These are phyloP conservation scores for Phytophthora cryptogea DNA, from an alignment of 352 stramenopile species.

Conservation along the genomic window DNA sequence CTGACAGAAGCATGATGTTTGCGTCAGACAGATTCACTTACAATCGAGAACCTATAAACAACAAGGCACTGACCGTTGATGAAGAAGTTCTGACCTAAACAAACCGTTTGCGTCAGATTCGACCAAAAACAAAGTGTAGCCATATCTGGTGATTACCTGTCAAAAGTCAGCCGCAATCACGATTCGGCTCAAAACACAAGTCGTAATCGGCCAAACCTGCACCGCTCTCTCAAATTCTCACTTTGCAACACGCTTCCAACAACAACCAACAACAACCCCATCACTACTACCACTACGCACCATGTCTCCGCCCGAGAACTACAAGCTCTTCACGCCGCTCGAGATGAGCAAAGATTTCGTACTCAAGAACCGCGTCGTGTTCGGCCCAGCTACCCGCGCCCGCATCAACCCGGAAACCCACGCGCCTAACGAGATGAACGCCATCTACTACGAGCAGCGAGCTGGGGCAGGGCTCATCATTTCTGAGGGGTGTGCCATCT, in stretches of 20 bases:
- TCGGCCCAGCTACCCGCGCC: conserved; percentile 44
- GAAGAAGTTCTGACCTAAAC: conserved; percentile 21
- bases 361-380: conserved; percentile 55
- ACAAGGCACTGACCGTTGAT: background rate
- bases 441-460: conserved; percentile 49
- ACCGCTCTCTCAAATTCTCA: background rate
- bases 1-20: conserved; percentile 12
- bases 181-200: background rate
- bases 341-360: conserved; percentile 23
- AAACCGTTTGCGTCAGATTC: conserved; percentile 21
- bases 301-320: conserved; percentile 32
- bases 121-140: background rate
- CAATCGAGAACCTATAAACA: background rate
- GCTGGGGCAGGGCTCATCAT: conserved; percentile 49
- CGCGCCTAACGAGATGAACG: conserved; percentile 30
- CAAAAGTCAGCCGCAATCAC: conserved; percentile 6
- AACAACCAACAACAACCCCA: conserved; percentile 4
- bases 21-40: conserved; percentile 1
- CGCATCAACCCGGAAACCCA: conserved; percentile 24
- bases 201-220: conserved; percentile 6
- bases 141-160: background rate
- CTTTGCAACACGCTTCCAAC: conserved; percentile 19
- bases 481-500: conserved; percentile 47
- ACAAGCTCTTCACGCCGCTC: conserved; percentile 43
- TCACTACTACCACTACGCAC: background rate